phyloP scores from a whole-genome alignment of 306 rosid species.

The Trifolium subterraneum region DNA sequence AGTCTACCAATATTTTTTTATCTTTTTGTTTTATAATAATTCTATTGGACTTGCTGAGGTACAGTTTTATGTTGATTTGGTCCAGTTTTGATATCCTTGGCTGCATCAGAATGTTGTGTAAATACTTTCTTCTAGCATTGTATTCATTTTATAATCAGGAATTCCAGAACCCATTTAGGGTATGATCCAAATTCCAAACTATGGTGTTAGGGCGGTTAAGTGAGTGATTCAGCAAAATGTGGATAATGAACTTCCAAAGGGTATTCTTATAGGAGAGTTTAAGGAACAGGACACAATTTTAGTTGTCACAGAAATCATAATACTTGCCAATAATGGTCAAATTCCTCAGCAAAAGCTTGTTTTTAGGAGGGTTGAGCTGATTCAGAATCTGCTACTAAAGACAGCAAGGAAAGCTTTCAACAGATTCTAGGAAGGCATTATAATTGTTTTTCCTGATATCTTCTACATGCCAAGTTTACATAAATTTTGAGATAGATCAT shows the following conservation, averaged over 20 bases:
- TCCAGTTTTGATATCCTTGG: too few relatives aligned
- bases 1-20: too few relatives aligned
- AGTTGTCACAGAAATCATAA: constrained; percentile 80
- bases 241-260: constrained; percentile 91
- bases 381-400: constrained; percentile 46
- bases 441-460: neutral
- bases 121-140: too few relatives aligned
- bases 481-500: constrained; percentile 40
- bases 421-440: constrained; percentile 48
- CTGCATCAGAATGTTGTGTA: too few relatives aligned
- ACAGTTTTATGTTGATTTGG: too few relatives aligned
- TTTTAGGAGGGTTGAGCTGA: constrained; percentile 59
- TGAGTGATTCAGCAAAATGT: constrained; percentile 90
- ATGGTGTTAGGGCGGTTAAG: constrained; percentile 96
- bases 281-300: constrained; percentile 74
- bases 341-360: constrained; percentile 80
- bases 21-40: too few relatives aligned
- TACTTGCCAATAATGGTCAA: constrained; percentile 71
- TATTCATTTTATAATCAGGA: too few relatives aligned
- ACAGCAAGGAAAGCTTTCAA: constrained; percentile 52
- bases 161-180: too few relatives aligned
- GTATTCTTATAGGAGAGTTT: constrained; percentile 88
- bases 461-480: constrained; percentile 5
- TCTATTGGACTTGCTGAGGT: too few relatives aligned
- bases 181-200: constrained; percentile 90